Conservation (phyloP, 257 asterid genomes). For the Parsonsia alboflavescens region DNA sequence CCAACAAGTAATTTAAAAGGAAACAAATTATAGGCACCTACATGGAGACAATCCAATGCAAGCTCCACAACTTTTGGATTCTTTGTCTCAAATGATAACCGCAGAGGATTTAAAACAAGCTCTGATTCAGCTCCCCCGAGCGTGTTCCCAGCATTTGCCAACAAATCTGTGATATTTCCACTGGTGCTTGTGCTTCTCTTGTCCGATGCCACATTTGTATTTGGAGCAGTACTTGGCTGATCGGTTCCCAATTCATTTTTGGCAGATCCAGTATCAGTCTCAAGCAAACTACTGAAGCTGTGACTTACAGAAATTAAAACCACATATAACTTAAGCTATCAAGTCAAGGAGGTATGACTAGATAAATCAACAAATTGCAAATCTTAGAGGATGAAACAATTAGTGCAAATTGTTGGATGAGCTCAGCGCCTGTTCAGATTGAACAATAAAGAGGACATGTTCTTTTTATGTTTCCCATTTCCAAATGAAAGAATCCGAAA, state of each 20-base stretch:
- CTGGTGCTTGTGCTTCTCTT: constrained; percentile 25
- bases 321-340: constrained; percentile 9
- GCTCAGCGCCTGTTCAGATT: not conserved
- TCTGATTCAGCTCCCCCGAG: constrained; percentile 79
- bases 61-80: constrained; percentile 83
- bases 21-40: constrained; percentile 42
- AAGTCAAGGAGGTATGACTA: constrained; percentile 15
- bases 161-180: constrained; percentile 45
- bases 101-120: constrained; percentile 80
- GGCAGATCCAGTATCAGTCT: constrained; percentile 44
- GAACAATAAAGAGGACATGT: not conserved
- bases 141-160: constrained; percentile 83
- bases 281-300: constrained; percentile 43
- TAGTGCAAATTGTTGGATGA: not conserved
- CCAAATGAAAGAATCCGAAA: not conserved
- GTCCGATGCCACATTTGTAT: constrained; percentile 46
- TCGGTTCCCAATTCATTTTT: constrained; percentile 37
- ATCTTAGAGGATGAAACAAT: constrained; percentile 1
- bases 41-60: constrained; percentile 99
- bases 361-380: not conserved
- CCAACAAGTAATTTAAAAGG: constrained; percentile 15
- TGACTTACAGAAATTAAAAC: constrained; percentile 17
- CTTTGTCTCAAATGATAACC: constrained; percentile 91
- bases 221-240: constrained; percentile 34
- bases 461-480: no score